phyloP scores from a whole-genome alignment of 2,329 filamentous ascomycete species.

The Penicillium hesseltinei region DNA sequence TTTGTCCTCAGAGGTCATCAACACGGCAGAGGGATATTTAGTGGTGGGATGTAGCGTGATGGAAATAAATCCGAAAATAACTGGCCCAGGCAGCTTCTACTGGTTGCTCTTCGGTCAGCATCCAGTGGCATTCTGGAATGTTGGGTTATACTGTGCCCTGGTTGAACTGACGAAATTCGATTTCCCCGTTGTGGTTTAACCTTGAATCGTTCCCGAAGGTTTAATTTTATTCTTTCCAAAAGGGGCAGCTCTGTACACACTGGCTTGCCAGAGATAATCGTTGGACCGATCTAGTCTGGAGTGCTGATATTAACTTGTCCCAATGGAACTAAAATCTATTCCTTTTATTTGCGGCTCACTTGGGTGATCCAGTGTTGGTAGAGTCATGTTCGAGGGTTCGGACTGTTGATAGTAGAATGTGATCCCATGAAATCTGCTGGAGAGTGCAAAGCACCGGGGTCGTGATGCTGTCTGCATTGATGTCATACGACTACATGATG shows the following conservation, averaged over 20 bases:
- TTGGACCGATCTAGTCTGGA: background rate
- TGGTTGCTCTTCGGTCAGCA: background rate
- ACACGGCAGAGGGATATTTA: background rate
- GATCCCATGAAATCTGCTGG: too few relatives aligned
- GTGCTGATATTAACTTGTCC: background rate
- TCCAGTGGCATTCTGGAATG: background rate
- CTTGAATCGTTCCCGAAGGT: background rate
- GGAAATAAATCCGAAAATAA: background rate
- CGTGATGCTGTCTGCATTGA: too few relatives aligned
- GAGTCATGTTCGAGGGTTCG: too few relatives aligned
- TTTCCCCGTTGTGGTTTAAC: background rate
- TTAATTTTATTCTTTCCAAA: too few relatives aligned
- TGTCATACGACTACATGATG: too few relatives aligned
- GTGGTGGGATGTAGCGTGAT: background rate
- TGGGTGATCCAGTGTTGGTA: too few relatives aligned
- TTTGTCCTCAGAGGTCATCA: conserved; percentile 50
- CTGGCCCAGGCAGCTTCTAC: background rate
- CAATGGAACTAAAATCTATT: background rate
- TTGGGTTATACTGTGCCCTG: background rate
- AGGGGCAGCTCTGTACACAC: too few relatives aligned
- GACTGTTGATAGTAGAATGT: too few relatives aligned
- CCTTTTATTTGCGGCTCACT: too few relatives aligned
- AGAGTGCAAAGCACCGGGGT: too few relatives aligned
- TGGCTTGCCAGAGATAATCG: too few relatives aligned
- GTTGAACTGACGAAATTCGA: background rate